Conservation (phyloP, 495 filamentous ascomycete genomes). For the Immersiella caudata region DNA sequence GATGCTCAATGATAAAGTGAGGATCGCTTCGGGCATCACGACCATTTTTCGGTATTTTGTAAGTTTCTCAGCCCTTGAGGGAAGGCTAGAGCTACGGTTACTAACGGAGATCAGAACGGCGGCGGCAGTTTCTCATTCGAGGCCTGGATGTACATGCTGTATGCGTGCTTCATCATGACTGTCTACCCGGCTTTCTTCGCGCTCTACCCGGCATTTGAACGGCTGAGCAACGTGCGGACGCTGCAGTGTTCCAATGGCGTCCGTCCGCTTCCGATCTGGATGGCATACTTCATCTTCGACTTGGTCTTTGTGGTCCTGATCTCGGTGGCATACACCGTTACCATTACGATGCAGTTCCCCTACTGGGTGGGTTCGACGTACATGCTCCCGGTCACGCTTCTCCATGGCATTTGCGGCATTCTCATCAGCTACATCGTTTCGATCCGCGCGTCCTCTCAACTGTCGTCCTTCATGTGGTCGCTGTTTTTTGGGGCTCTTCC, state of each 20-base stretch:
- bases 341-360: slow-evolving; percentile 58
- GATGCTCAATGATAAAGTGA: background rate
- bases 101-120: background rate
- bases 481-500: slow-evolving; percentile 63
- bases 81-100: background rate
- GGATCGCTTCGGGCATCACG: background rate
- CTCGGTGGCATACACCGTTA: slow-evolving; percentile 64
- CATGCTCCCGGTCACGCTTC: slow-evolving; percentile 70
- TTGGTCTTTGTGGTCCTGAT: slow-evolving; percentile 63
- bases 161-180: slow-evolving; percentile 72
- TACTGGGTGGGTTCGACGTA: slow-evolving; percentile 70
- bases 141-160: slow-evolving; percentile 33
- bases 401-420: slow-evolving; percentile 71
- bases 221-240: slow-evolving; percentile 70
- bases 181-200: slow-evolving; percentile 80
- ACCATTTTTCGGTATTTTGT: background rate
- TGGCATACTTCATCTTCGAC: slow-evolving; percentile 76
- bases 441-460: slow-evolving; percentile 49
- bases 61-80: background rate
- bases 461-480: slow-evolving; percentile 51
- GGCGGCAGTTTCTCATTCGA: background rate
- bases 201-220: slow-evolving; percentile 77
- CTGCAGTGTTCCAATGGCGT: slow-evolving; percentile 84
- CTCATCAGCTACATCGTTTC: slow-evolving; percentile 71
- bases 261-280: slow-evolving; percentile 67